Evolutionary conservation across 768 basidiomycete genomes (phyloP), one percentile per base, ranked within the genome.

Genomic region (Galerina sulciceps): DNA sequence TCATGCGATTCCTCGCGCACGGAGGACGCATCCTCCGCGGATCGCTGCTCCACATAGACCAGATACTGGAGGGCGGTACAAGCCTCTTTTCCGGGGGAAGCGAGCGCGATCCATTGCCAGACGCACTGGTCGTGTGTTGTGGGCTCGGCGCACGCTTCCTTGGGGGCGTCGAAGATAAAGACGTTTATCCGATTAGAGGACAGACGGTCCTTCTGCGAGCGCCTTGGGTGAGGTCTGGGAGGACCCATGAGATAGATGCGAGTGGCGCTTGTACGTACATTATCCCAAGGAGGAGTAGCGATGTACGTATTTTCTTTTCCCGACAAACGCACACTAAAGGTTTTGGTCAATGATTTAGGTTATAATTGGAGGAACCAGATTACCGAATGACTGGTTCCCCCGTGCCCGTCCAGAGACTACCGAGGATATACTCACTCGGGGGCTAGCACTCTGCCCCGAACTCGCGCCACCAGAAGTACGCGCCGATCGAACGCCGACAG

Each of bases 141-240:
- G 93, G 93, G 0, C 71, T 95, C 18, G 90, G 89, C 3, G 86
- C 93, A 9, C 80, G 85, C 49, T 86, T 85, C 34, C 79, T 96
- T 42, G 84, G 90, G 11, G 94, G 94, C 5, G 85, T 96, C 2
- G 88, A 94, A 66, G 95, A 97, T 70, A 79, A 79, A 57, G 76
- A 75, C 20, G 75, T 94, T 20, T 86, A 84, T 68, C 93, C 94
- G 0, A 82, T 94, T 61, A 81, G 93, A 43, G 94, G 94, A 8
- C 95, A 96, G 74, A 89, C 91, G 0, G 86, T 95, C 9, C 70
- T 94, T 15, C 78, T 96, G 18, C 73, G 83, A 38, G 90, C 91
- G 2, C 88, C 91, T 0, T 81, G 82, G 74, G 76, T 92, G 44
- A 80, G 84, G 31, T 83, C 79, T 66, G 87, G 86, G 8, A 73